Evolutionary conservation across 2,329 filamentous ascomycete genomes (phyloP), one percentile per base, ranked within the genome.

Genomic region (Trichoderma sp.): DNA sequence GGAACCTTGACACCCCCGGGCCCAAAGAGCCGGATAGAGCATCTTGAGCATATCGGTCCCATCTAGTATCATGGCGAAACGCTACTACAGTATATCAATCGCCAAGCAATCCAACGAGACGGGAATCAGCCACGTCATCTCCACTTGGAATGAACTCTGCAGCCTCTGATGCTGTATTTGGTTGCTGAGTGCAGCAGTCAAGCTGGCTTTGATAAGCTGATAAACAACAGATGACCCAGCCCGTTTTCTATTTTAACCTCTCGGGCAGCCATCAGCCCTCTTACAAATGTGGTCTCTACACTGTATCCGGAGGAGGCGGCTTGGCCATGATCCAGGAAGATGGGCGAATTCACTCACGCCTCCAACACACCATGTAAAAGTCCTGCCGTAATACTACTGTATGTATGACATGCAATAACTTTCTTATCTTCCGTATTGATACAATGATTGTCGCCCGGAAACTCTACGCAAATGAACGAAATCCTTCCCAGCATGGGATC

Each of bases 111-210:
- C 47, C 43, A 68, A 15, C 39, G 11, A 26, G 28, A 58, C 57
- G 66, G 66, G 57, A 69, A 62, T 69, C 57, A 26, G 57, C 64
- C 57, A 58, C 66, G 20, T 61, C 36, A 62, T 61, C 66, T 69
- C 66, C 66, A 69, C 66, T 69, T 69, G 57, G 66, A 36, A 28
- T 17, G 32, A 68, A 69, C 39, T 32, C 36, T 69, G 66, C 28
- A 53, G 55, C 57, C 66, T 61, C 66, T 68, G 36, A 68, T 59
- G 66, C 66, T 23, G 23, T 32, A 9, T 8, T n/a, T 58, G 20
- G 13, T 17, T 43, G 64, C 50, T 68, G 32, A 68, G 50, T 20
- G 57, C 17, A 59, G 65, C 32, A 59, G 23, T 11, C n/a, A 61
- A 43, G 17, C 13, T 34, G 20, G 57, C 28, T 62, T 6, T 53